phyloP scores from a whole-genome alignment of 768 basidiomycete genomes.

The Tylopilus plumbeoviolaceoides region DNA sequence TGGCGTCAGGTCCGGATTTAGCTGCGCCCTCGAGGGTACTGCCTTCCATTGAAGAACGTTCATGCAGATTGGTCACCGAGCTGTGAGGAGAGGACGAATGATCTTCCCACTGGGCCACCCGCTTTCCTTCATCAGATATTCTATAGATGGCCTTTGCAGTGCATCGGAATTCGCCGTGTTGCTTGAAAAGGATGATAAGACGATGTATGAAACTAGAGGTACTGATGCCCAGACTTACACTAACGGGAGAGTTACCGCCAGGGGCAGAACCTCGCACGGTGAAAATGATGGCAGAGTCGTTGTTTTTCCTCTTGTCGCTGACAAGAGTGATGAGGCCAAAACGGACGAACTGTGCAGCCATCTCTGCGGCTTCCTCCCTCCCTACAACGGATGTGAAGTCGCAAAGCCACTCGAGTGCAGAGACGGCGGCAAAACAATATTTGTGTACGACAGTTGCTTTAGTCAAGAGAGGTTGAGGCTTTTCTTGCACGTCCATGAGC shows the following conservation, averaged over 20 bases:
- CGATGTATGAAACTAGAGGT: background rate
- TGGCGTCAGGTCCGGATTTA: constrained; percentile 25
- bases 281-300: constrained; percentile 90
- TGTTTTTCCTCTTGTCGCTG: constrained; percentile 87
- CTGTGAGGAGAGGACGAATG: constrained; percentile 53
- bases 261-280: constrained; percentile 81
- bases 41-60: constrained; percentile 58
- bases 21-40: constrained; percentile 20
- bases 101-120: constrained; percentile 81
- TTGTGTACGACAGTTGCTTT: constrained; percentile 46
- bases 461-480: constrained; percentile 51
- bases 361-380: constrained; percentile 94
- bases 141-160: constrained; percentile 94
- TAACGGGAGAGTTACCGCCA: constrained; percentile 69
- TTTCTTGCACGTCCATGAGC: constrained; percentile 68
- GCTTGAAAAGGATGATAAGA: constrained; percentile 41
- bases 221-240: constrained; percentile 41
- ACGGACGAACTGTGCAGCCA: constrained; percentile 96
- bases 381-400: constrained; percentile 97
- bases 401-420: constrained; percentile 93
- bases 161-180: constrained; percentile 94
- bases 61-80: constrained; percentile 59
- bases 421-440: constrained; percentile 81
- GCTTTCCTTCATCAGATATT: constrained; percentile 87
- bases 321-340: constrained; percentile 88